Conservation (phyloP, 1,284 basidiomycete species). For the Ustilago trichophora region DNA sequence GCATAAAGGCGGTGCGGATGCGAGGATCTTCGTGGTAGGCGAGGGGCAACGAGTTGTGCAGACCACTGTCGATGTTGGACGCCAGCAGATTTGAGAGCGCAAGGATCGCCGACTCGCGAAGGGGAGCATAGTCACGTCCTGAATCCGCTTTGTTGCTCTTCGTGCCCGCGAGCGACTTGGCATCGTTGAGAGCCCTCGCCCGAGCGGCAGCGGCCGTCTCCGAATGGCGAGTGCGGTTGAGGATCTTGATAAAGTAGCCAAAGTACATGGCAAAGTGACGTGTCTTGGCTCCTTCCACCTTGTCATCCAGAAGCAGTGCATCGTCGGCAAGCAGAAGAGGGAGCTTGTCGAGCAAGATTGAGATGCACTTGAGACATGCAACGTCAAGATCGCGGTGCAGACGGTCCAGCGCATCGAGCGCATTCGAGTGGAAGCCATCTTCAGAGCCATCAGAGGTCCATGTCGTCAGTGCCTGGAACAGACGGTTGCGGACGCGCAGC, state of each 20-base stretch:
- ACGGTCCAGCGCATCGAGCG: slow-evolving; percentile 47
- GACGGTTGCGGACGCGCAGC: slow-evolving; percentile 59
- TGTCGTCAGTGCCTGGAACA: slow-evolving; percentile 59
- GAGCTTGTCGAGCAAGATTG: slow-evolving; percentile 57
- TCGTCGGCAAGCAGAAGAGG: slow-evolving; percentile 61
- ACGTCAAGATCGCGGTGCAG: slow-evolving; percentile 61
- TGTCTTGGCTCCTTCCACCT: slow-evolving; percentile 62
- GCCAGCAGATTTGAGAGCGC: slow-evolving; percentile 83
- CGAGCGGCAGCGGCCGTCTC: slow-evolving; percentile 35
- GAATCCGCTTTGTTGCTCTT: slow-evolving; percentile 19
- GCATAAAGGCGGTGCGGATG: slow-evolving; percentile 83
- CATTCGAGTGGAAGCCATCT: slow-evolving; percentile 18
- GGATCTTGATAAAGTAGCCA: slow-evolving; percentile 62
- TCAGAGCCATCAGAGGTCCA: slow-evolving; percentile 61
- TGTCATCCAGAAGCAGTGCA: slow-evolving; percentile 60
- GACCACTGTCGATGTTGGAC: slow-evolving; percentile 85
- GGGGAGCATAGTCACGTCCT: slow-evolving; percentile 31
- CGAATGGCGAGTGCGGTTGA: slow-evolving; percentile 52
- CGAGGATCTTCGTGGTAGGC: slow-evolving; percentile 80
- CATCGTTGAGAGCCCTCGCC: slow-evolving; percentile 13
- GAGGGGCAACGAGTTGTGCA: slow-evolving; percentile 84
- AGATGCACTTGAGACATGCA: slow-evolving; percentile 59
- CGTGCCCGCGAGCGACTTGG: slow-evolving; percentile 11
- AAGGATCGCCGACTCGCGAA: slow-evolving; percentile 57
- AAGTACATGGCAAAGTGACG: slow-evolving; percentile 61